These are phyloP conservation scores for Leccinum longicurvipes DNA, from an alignment of 768 basidiomycete genomes.

Conservation along the genomic window DNA sequence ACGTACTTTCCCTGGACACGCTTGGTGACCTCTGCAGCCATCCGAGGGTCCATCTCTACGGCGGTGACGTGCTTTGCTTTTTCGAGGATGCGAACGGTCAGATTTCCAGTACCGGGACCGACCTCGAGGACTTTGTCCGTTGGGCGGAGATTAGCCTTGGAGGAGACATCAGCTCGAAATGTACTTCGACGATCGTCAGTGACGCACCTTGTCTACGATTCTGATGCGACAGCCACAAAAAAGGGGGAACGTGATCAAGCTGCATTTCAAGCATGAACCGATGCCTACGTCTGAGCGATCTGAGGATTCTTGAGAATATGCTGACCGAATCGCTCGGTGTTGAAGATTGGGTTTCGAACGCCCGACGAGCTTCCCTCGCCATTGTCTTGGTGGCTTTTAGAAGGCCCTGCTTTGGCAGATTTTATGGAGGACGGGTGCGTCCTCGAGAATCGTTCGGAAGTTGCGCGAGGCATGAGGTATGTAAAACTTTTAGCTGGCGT, in stretches of 20 bases:
- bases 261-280: conserved; percentile 18
- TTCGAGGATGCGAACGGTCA: conserved; percentile 91
- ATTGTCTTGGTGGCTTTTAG: conserved; percentile 40
- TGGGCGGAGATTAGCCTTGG: conserved; percentile 83
- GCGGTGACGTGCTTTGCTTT: conserved; percentile 91
- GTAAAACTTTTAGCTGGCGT: background rate
- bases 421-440: conserved; percentile 65
- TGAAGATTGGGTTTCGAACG: conserved; percentile 84
- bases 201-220: conserved; percentile 58
- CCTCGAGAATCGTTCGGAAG: conserved; percentile 66
- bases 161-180: conserved; percentile 1
- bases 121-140: conserved; percentile 97
- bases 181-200: background rate
- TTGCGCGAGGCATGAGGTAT: conserved; percentile 87
- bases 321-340: conserved; percentile 93
- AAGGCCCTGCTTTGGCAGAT: conserved; percentile 18
- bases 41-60: conserved; percentile 96
- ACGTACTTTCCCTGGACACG: conserved; percentile 97
- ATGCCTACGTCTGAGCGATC: conserved; percentile 79
- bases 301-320: conserved; percentile 95
- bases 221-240: conserved; percentile 28
- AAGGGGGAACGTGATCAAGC: conserved; percentile 14
- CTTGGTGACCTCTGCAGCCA: conserved; percentile 97
- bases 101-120: conserved; percentile 95
- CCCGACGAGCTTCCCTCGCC: conserved; percentile 39